Conservation (phyloP, 805 yeast genomes). For the Candida schatavii region DNA sequence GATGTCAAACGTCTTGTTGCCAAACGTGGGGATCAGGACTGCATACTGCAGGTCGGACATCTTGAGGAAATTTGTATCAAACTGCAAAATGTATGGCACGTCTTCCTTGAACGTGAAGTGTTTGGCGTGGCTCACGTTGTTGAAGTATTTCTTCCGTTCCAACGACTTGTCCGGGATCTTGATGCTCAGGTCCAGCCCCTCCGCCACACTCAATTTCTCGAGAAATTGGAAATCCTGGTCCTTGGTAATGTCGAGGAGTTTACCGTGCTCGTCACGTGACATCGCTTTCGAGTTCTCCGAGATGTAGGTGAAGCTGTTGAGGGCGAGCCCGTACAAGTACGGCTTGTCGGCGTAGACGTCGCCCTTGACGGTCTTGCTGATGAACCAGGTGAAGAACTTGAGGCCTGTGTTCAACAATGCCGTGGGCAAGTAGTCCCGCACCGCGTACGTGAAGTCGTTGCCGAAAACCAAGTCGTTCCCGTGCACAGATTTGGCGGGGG, state of each 20-base stretch:
- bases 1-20: conserved; percentile 43
- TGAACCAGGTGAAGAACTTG: conserved; percentile 51
- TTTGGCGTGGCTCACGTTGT: conserved; percentile 34
- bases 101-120: conserved; percentile 39
- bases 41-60: conserved; percentile 49
- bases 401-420: conserved; percentile 47
- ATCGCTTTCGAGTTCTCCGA: conserved; percentile 15
- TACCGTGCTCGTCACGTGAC: conserved; percentile 1
- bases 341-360: conserved; percentile 62
- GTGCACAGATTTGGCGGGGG: conserved; percentile 40
- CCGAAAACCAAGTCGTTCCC: conserved; percentile 65
- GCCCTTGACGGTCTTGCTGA: conserved; percentile 65
- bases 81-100: conserved; percentile 44
- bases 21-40: conserved; percentile 48
- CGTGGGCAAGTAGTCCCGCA: conserved; percentile 56
- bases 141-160: conserved; percentile 46
- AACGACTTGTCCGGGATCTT: conserved; percentile 30
- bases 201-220: conserved; percentile 25
- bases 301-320: conserved; percentile 55
- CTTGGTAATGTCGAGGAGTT: conserved; percentile 2
- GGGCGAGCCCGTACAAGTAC: conserved; percentile 58
- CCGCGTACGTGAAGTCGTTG: conserved; percentile 62
- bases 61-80: conserved; percentile 53
- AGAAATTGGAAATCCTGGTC: conserved; percentile 9
- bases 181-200: conserved; percentile 15